phyloP scores from a whole-genome alignment of 441 rosid species.

The Lagerstroemia fauriei region DNA sequence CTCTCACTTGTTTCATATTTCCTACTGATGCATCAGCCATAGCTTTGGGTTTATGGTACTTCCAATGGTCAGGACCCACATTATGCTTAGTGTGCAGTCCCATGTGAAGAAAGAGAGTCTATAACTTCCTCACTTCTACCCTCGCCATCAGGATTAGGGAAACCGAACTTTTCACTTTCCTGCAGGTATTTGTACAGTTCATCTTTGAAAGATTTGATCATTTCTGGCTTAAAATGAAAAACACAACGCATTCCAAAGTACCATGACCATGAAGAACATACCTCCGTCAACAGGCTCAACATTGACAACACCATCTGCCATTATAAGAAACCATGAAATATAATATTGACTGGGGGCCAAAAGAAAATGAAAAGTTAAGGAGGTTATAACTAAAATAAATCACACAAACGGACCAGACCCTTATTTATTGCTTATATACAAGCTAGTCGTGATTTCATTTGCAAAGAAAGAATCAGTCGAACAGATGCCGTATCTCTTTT shows the following conservation, averaged over 20 bases:
- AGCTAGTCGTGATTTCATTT: not conserved
- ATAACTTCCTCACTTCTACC: slow-evolving; percentile 60
- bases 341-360: not conserved
- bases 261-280: not conserved
- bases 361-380: not conserved
- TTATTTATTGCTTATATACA: not conserved
- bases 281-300: slow-evolving; percentile 22
- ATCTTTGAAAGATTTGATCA: slow-evolving; percentile 11
- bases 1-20: too few species aligned
- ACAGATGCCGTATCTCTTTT: not conserved
- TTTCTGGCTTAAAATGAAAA: not conserved
- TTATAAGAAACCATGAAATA: slow-evolving; percentile 17
- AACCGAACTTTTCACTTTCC: slow-evolving; percentile 51
- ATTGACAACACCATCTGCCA: slow-evolving; percentile 45
- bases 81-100: slow-evolving; percentile 74
- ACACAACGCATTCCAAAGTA: not conserved
- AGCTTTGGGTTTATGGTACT: too few species aligned
- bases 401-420: not conserved
- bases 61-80: slow-evolving; percentile 98
- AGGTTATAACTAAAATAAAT: not conserved
- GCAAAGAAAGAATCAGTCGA: not conserved
- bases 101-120: slow-evolving; percentile 57
- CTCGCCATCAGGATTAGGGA: slow-evolving; percentile 44
- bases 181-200: slow-evolving; percentile 35
- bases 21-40: too few species aligned